Evolutionary conservation across 345 rosid species (phyloP).

Genomic region (Geranium brycei): DNA sequence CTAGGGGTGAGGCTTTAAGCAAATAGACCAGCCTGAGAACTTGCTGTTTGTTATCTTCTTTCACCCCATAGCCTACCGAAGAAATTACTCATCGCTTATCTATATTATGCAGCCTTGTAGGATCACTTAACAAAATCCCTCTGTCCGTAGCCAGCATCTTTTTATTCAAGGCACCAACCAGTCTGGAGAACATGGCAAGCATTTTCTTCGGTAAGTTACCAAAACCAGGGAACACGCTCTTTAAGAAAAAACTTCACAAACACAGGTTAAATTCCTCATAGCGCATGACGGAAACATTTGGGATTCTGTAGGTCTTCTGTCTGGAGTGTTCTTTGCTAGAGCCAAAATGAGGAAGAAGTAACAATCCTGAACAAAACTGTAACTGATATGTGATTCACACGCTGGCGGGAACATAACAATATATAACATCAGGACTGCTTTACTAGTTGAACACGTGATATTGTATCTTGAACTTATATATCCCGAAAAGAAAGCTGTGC

Average conservation of each 20-base stretch:
- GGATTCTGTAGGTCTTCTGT: conserved; percentile 51
- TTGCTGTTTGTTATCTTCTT: no score
- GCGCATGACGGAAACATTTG: conserved; percentile 5
- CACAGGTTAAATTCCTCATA: background rate
- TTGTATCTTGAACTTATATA: no score
- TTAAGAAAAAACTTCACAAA: background rate
- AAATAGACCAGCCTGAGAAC: no score
- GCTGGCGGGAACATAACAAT: no score
- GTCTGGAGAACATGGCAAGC: conserved; percentile 83
- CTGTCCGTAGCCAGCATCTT: conserved; percentile 73
- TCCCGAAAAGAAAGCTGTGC: background rate
- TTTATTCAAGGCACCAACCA: conserved; percentile 82
- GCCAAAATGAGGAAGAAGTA: conserved; percentile 78
- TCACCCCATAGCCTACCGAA: background rate
- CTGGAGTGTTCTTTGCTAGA: conserved; percentile 81
- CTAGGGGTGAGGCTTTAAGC: no score
- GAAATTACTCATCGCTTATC: conserved; percentile 9
- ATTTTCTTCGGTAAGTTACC: conserved; percentile 66
- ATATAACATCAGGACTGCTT: no score
- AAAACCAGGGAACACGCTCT: background rate
- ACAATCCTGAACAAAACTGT: conserved; percentile 7
- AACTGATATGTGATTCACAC: background rate
- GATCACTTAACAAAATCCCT: conserved; percentile 92
- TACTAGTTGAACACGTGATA: no score
- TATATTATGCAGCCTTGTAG: conserved; percentile 65